Evolutionary conservation across 805 yeast genomes (phyloP).

Genomic region (Brettanomyces custersianus): DNA sequence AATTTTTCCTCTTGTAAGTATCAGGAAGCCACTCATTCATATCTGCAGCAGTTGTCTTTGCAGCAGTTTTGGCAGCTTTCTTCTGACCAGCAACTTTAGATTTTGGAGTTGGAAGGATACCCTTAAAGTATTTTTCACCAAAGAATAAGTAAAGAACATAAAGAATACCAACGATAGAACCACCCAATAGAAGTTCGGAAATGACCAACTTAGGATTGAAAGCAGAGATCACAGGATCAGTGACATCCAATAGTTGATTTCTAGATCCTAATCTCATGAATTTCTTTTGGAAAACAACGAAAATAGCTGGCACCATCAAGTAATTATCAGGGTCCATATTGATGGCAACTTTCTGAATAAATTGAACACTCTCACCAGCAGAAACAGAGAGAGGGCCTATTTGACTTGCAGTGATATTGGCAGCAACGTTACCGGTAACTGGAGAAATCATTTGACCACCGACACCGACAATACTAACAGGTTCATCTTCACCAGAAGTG

Average conservation of each 20-base stretch:
- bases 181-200: slow-evolving; percentile 45
- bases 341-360: slow-evolving; percentile 54
- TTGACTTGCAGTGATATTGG: slow-evolving; percentile 57
- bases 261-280: slow-evolving; percentile 48
- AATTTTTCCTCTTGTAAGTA: slow-evolving; percentile 31
- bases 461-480: slow-evolving; percentile 51
- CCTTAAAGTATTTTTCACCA: slow-evolving; percentile 39
- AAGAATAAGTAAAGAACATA: slow-evolving; percentile 37
- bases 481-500: slow-evolving; percentile 42
- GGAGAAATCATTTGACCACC: slow-evolving; percentile 60
- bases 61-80: slow-evolving; percentile 17
- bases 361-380: slow-evolving; percentile 38
- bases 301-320: slow-evolving; percentile 51
- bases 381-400: slow-evolving; percentile 51
- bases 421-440: slow-evolving; percentile 36
- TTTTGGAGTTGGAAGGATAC: slow-evolving; percentile 23
- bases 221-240: slow-evolving; percentile 58
- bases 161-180: slow-evolving; percentile 38
- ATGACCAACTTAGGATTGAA: slow-evolving; percentile 67
- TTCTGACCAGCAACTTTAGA: slow-evolving; percentile 15
- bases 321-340: slow-evolving; percentile 50
- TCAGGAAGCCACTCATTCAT: slow-evolving; percentile 50
- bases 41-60: slow-evolving; percentile 17
- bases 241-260: slow-evolving; percentile 47
- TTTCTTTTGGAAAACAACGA: slow-evolving; percentile 39